Evolutionary conservation across 371 early-diverging fungal genomes (phyloP).

Genomic region (Basidiobolus meristosporus): DNA sequence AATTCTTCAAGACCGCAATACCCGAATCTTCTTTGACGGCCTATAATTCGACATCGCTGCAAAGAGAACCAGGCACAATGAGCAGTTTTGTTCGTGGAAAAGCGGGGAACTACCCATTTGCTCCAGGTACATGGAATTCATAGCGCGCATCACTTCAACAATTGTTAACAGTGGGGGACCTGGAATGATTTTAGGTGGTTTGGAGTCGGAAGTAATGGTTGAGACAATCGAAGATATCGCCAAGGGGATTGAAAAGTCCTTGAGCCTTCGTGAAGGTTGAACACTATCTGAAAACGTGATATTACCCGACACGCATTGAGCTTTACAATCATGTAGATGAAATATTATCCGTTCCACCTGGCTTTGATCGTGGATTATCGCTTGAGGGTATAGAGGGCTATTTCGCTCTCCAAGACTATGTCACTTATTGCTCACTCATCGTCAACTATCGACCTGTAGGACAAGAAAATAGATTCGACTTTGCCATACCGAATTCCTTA

Average conservation of each 20-base stretch:
- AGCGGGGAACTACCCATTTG: conserved; percentile 53
- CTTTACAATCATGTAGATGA: too few species aligned
- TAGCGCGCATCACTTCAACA: conserved; percentile 1
- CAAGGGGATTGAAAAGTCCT: conserved; percentile 21
- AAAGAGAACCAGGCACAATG: conserved; percentile 34
- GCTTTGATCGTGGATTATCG: background rate
- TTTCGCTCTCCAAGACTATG: too few species aligned
- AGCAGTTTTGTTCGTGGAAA: conserved; percentile 55
- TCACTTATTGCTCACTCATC: too few species aligned
- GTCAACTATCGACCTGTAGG: too few species aligned
- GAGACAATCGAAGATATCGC: conserved; percentile 10
- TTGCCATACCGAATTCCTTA: too few species aligned
- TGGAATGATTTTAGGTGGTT: conserved; percentile 10
- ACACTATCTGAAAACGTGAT: background rate
- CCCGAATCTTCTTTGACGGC: conserved; percentile 19
- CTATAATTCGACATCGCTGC: conserved; percentile 54
- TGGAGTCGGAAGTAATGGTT: conserved; percentile 5
- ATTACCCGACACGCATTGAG: too few species aligned
- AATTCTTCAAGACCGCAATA: conserved; percentile 1
- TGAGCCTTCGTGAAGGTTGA: conserved; percentile 9
- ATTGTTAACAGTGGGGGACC: conserved; percentile 1
- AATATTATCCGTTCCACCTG: background rate
- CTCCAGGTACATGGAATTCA: conserved; percentile 34
- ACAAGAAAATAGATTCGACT: too few species aligned
- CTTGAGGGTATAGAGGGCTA: too few species aligned